Evolutionary conservation across 1,139 yeast species (phyloP), one percentile per base, ranked within the genome.

Genomic region (Debaryomyces subglobosus): DNA sequence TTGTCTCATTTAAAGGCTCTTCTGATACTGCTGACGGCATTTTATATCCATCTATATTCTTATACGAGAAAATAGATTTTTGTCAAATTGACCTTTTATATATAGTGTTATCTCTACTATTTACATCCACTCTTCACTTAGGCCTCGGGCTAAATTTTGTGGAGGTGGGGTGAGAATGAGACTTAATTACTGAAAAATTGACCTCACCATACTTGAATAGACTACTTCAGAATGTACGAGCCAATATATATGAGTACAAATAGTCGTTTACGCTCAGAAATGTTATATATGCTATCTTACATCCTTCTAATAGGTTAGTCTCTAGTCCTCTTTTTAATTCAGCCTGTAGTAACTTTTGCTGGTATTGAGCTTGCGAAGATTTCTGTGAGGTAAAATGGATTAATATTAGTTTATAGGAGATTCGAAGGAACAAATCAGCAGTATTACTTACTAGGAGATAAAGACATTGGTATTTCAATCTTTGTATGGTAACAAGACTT

Each of bases 1-100:
- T 46, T 6, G 24, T 33, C 8, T 23, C 38, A 2, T 41, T 13
- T 13, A 33, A 21, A 20, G 36, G 29, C 32, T 37, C 25, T 30
- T 37, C 39, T 20, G 47, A 25, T 20, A 53, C 50, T 20, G 52
- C 58, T 21, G 61, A 56, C 33, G 61, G 62, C 62, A 58, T 58
- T 32, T 6, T 39, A 4, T 15, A 23, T 34, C 27, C 16, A 37
- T 43, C 15, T 32, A n/a, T 30, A 30, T 4, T 25, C 37, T 40
- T 44, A 34, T 46, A 37, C 13, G 6, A 24, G 12, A 13, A 18
- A 13, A 32, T 24, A 21, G 27, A n/a, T 13, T 37, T 24, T 23
- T n/a, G 24, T 25, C 30, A 23, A 23, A 13, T 25, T 13, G 32
- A 5, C 40, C 15, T 37, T 27, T 10, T 13, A 3, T 9, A 37